Evolutionary conservation across 257 asterid species (phyloP), one percentile per base, ranked within the genome.

Genomic region (Eustoma russellianum): DNA sequence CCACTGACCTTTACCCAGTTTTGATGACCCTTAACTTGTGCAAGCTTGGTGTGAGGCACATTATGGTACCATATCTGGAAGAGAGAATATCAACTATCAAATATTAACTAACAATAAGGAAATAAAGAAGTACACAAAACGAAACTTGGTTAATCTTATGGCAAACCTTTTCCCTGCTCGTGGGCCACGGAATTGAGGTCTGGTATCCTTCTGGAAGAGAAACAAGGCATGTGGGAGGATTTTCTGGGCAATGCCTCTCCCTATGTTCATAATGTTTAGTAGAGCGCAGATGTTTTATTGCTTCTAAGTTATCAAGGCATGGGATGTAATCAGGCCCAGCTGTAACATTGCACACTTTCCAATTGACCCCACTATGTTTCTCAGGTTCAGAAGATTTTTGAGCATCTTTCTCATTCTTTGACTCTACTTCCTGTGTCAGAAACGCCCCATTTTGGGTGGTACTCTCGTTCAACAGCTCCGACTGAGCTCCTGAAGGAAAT

Each of bases 211-310:
- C 85, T 6, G 99, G 94, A 55, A 85, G 71, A 19, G 94, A 79
- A 64, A 92, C 97, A 60, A 92, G 94, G 81, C 99, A 92, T 55
- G 94, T 88, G 11, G 99, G 99, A 2, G 94, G 85, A 48, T 79
- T 72, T 7, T 77, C 85, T 1, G 97, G 99, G 64, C 99, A 92
- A 62, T 92, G 99, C 75, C 99, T 81, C 77, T 92, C 99, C 75
- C 99, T 72, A 72, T 92, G 99, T 67, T 92, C 94, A 54, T 88
- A 92, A 67, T 92, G 99, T 83, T 92, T 92, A 46, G 97, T 88
- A 54, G 80, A 60, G 13, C 55, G 49, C 57, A 92, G 99, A 33
- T 70, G 66, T 74, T 53, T 77, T 55, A 92, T 88, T 38, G 95
- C 88, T 67, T 71, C 74, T 50, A 80, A 55, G 70, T 92, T 92